Evolutionary conservation across 495 filamentous ascomycete species (phyloP), one percentile per base, ranked within the genome.

Genomic region (Penicillium canescens): DNA sequence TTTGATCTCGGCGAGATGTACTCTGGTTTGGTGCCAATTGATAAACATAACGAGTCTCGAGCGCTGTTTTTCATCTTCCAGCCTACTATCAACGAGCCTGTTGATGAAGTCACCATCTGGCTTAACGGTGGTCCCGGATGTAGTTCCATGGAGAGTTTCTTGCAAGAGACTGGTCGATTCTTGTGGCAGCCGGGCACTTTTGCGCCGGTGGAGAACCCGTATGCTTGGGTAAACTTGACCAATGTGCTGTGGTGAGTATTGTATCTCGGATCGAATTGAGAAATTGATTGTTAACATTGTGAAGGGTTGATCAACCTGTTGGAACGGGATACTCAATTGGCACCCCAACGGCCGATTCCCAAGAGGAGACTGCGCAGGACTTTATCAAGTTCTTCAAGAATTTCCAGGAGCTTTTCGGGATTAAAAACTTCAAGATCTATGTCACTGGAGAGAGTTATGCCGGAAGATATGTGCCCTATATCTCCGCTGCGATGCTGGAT

Each of bases 1-100:
- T 91, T 88, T 45, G 84, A 90, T 50, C 70, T 89, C 53, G 88
- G 89, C 31, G 89, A 92, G 65, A 84, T 82, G 3, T 92, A 91
- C 65, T 87, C 89, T 16, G 88, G 89, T 3, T 71, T 84, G 14
- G 71, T 94, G 7, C 87, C 89, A 8, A 89, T 92, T 55, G 73
- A 83, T 40, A 78, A 82, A 57, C 65, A 70, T 11, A 77, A 81
- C 45, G 64, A 80, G 13, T 75, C 73, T 5, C 65, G 76, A 5
- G 55, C 69, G 12, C 67, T 84, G 8, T 82, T 82, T 58, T 83
- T 80, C 57, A 66, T 82, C 36, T 82, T 77, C 52, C 73, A 77
- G 39, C 76, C 76, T 4, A 80, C 64, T 1, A 63, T 79, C 26
- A 76, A 74, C 12, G 62, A 66, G 8, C 76, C 76, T 12, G 71